Conservation (phyloP, 495 filamentous ascomycete species). For the Echria macrotheca region DNA sequence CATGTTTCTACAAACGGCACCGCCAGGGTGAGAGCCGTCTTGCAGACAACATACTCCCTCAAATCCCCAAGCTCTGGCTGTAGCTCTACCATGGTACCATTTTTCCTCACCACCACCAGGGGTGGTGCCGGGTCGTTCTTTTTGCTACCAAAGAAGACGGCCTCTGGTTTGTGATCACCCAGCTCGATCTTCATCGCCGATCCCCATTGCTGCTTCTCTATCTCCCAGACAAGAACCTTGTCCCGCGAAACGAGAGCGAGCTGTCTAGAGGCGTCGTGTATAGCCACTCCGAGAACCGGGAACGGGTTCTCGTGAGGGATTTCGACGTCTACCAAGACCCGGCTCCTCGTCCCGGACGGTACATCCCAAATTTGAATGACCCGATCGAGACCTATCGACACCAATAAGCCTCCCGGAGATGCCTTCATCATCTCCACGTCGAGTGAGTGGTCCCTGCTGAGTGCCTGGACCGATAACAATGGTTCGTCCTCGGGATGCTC, state of each 20-base stretch:
- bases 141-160: conserved; percentile 52
- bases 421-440: conserved; percentile 58
- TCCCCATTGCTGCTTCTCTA: conserved; percentile 47
- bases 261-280: conserved; percentile 56
- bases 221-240: conserved; percentile 53
- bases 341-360: conserved; percentile 32
- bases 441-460: conserved; percentile 54
- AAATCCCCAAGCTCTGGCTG: conserved; percentile 24
- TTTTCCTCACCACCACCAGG: conserved; percentile 51
- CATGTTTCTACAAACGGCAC: conserved; percentile 37
- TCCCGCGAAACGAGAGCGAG: conserved; percentile 56
- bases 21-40: conserved; percentile 40
- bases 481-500: conserved; percentile 42
- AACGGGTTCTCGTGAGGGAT: conserved; percentile 34
- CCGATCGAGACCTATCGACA: conserved; percentile 62
- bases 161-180: conserved; percentile 46
- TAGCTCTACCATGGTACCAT: conserved; percentile 53
- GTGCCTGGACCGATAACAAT: conserved; percentile 51
- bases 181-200: conserved; percentile 42
- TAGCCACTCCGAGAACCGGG: conserved; percentile 54
- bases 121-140: conserved; percentile 28
- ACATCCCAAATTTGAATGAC: conserved; percentile 56
- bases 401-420: conserved; percentile 53
- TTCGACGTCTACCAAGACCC: conserved; percentile 36
- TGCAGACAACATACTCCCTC: conserved; percentile 37